Conservation (phyloP, 2,329 filamentous ascomycete genomes). For the Bipolaris zeicola region DNA sequence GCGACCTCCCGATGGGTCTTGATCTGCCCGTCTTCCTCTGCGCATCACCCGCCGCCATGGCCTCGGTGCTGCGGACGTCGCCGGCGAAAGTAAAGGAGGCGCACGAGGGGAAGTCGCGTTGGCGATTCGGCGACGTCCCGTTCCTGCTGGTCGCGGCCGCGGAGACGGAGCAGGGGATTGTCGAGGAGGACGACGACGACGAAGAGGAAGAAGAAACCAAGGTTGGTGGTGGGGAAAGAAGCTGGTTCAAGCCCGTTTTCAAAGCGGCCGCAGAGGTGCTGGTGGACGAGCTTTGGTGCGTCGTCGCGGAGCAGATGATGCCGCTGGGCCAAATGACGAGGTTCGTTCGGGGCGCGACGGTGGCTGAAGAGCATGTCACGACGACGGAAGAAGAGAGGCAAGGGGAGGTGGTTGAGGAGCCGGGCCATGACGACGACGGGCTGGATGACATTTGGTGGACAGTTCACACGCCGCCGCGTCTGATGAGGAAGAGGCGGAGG, state of each 20-base stretch:
- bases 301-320: constrained; percentile 7
- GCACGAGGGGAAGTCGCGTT: constrained; percentile 5
- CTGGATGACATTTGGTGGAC: constrained; percentile 2
- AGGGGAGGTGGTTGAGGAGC: constrained; percentile 3
- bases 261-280: constrained; percentile 6
- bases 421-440: constrained; percentile 6
- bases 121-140: constrained; percentile 7
- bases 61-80: constrained; percentile 6
- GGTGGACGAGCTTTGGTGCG: constrained; percentile 5
- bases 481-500: constrained; percentile 1
- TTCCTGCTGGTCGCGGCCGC: constrained; percentile 9
- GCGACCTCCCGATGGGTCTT: constrained; percentile 7
- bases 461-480: constrained; percentile 4
- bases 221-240: constrained; percentile 5
- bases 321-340: constrained; percentile 3
- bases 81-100: constrained; percentile 7
- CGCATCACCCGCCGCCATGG: constrained; percentile 9
- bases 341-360: constrained; percentile 5
- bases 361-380: constrained; percentile 6
- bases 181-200: constrained; percentile 6
- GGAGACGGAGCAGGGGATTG: constrained; percentile 7
- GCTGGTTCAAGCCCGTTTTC: constrained; percentile 6
- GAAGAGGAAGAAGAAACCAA: constrained; percentile 3
- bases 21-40: constrained; percentile 8
- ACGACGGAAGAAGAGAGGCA: constrained; percentile 7